A percentile compares a stretch with the other conserved stretches of the same genome.
Conservation (phyloP, 257 asterid genomes). For the Scutellaria minor region DNA sequence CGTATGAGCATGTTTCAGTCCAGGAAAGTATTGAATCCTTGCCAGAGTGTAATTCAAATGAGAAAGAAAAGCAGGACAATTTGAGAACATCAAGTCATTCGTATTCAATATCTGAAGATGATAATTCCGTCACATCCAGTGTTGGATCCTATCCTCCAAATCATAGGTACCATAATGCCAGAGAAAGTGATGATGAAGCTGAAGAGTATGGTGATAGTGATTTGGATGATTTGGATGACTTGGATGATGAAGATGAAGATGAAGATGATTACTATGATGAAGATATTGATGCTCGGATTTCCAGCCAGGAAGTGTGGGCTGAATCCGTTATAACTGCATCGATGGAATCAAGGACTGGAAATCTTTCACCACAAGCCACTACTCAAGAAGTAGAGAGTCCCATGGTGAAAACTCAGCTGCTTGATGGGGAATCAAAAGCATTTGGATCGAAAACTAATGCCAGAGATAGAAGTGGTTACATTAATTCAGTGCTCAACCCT, state of each 20-base stretch:
- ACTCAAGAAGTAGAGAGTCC: slow-evolving; percentile 60
- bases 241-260: slow-evolving; percentile 31
- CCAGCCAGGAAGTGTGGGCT: slow-evolving; percentile 57
- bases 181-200: slow-evolving; percentile 84
- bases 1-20: slow-evolving; percentile 66
- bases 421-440: slow-evolving; percentile 38
- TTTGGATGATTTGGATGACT: slow-evolving; percentile 59
- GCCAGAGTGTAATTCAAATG: slow-evolving; percentile 43
- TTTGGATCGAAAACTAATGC: slow-evolving; percentile 43
- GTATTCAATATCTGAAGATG: slow-evolving; percentile 52
- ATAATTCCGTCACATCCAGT: slow-evolving; percentile 61
- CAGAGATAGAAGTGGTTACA: slow-evolving; percentile 71
- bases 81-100: slow-evolving; percentile 43
- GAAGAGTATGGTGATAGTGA: slow-evolving; percentile 70
- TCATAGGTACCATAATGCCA: slow-evolving; percentile 87
- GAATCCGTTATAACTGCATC: slow-evolving; percentile 55
- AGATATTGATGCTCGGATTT: slow-evolving; percentile 42
- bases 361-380: slow-evolving; percentile 32
- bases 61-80: slow-evolving; percentile 40
- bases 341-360: slow-evolving; percentile 56
- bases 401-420: slow-evolving; percentile 28
- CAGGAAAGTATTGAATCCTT: slow-evolving; percentile 65
- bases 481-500: slow-evolving; percentile 83
- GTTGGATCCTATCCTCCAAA: slow-evolving; percentile 77
- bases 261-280: slow-evolving; percentile 56